phyloP scores from a whole-genome alignment of 352 stramenopile genomes.

The Phytophthora pini region DNA sequence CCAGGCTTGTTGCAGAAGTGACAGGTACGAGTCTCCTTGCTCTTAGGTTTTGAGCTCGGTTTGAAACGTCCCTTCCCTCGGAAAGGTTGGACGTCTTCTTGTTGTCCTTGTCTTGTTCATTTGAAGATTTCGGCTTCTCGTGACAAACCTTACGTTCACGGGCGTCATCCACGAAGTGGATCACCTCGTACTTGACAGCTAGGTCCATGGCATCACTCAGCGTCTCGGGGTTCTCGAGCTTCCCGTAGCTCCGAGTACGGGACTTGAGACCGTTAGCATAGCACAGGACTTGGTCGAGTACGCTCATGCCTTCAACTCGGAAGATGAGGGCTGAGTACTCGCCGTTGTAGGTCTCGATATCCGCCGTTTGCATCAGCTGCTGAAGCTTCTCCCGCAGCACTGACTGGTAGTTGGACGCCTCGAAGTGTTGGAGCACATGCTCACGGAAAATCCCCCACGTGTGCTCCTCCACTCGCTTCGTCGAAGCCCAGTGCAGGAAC shows the following conservation, averaged over 20 bases:
- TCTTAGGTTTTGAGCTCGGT: neutral
- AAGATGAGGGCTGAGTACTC: neutral
- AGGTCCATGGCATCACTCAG: neutral
- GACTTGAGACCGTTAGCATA: neutral
- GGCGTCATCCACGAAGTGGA: neutral
- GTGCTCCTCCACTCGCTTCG: neutral
- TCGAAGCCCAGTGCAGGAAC: neutral
- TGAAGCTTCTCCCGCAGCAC: too few species aligned
- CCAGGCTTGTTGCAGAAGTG: slow-evolving; percentile 12
- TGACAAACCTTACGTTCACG: too few species aligned
- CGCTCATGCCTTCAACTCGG: neutral
- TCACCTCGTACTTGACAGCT: neutral
- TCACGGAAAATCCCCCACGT: slow-evolving; percentile 4
- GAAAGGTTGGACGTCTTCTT: neutral
- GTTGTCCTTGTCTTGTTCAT: too few species aligned
- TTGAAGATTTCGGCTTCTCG: too few species aligned
- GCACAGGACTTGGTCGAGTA: neutral
- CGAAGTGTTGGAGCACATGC: neutral
- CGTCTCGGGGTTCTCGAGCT: neutral
- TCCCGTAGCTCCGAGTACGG: neutral
- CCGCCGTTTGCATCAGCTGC: too few species aligned
- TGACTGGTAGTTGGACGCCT: too few species aligned
- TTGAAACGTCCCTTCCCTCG: slow-evolving; percentile 14
- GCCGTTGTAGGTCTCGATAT: too few species aligned
- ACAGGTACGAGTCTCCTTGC: slow-evolving; percentile 4